Base-by-base conservation (phyloP, 2,329 filamentous ascomycete species). In the Ophiostoma pallidulum region DNA sequence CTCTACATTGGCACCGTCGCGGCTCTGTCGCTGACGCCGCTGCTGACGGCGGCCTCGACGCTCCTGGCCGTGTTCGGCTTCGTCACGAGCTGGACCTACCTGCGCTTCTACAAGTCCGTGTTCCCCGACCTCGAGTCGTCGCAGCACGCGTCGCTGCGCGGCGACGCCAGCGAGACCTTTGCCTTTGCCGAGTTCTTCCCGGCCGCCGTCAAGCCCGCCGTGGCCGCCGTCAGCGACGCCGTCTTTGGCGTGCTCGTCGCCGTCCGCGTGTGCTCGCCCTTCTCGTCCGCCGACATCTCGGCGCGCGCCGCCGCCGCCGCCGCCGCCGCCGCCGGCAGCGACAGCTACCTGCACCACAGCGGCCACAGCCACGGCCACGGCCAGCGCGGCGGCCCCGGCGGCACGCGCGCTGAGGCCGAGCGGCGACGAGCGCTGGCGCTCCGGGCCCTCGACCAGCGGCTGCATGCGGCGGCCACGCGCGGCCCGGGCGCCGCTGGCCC, bases 171-270 rank as follows among this genome's bases (percentile, higher is more conserved):
- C 64, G 92, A 98, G 66, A 95, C 90, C 0, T 98, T 98, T 62
- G 85, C 90, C 8, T 94, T 98, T 63, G 84, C 89, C 54, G 88
- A 92, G 59, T 95, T 98, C 72, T 97, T 97, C 69, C 92, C 92
- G 0, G 85, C 84, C 41, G 79, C 83, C 3, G 70, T 86, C 36
- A 91, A 96, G 62, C 85, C 88, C 0, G 71, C 86, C 13, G 75
- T 97, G 36, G 78, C 82, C 14, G 74, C 80, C 9, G 62, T 94
- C n/a, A 77, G 85, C 10, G 81, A 87, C 56, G 73, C 80, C 51
- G 64, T 96, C 22, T 96, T 91, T 67, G 73, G 75, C 49, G 64
- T 84, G 4, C 71, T 96, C 1, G 82, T 96, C 2, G 73, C 84
- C 5, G 62, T 94, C 60, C 80, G 77, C 56, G 66, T 97, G 41